Conservation (phyloP, 371 early-diverging fungal genomes). For the Saksenaea vasiformis region DNA sequence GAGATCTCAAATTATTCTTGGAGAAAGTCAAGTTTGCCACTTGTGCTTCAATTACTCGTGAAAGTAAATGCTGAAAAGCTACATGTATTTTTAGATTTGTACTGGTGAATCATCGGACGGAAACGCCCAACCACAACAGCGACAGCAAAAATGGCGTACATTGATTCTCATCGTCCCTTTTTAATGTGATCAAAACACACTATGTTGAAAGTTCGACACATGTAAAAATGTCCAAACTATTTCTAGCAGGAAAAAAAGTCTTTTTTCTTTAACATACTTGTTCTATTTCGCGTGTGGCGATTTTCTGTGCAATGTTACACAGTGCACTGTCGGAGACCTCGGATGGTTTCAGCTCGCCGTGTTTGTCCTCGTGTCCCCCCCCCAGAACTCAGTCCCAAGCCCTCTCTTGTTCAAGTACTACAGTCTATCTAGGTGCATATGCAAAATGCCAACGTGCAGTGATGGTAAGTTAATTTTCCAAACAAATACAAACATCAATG, state of each 20-base stretch:
- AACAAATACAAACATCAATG: not conserved
- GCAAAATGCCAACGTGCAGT: not conserved
- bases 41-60: not conserved
- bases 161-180: not conserved
- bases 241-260: not conserved
- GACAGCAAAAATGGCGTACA: not conserved
- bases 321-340: not conserved
- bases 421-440: not conserved
- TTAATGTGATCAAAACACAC: conserved; percentile 2
- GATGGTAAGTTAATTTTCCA: not conserved
- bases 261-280: not conserved
- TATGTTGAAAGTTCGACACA: not conserved
- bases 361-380: conserved; percentile 1
- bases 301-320: not conserved
- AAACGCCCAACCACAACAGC: not conserved
- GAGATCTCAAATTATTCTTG: not conserved
- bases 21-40: not conserved
- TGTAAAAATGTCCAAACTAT: not conserved
- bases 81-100: not conserved
- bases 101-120: not conserved
- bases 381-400: not conserved
- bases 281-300: not conserved
- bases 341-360: not conserved
- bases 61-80: not conserved
- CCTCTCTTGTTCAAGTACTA: not conserved